Evolutionary conservation across 441 rosid genomes (phyloP), one percentile per base, ranked within the genome.

Genomic region (Isatis lusitanica): DNA sequence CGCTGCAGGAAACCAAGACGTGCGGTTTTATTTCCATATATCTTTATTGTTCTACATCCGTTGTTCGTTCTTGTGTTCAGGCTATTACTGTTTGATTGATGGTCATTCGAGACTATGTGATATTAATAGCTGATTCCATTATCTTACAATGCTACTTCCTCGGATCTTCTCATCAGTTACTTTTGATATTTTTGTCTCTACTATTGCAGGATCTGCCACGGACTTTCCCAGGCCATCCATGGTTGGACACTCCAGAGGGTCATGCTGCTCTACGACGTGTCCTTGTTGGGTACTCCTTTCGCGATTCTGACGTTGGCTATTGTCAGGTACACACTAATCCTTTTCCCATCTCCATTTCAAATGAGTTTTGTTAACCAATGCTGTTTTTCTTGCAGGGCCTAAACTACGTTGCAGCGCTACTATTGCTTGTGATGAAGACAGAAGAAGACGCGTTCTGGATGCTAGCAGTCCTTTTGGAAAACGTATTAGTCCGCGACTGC

Each of bases 381-480:
- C 61, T 15, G 43, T 72, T 79, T 60, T 63, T 58, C 53, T 63
- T 73, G 39, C 85, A 95, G 99, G 99, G 99, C 9, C 78, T 95
- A 81, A 95, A 95, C 80, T 91, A 92, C 26, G 99, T 95, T 68
- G 98, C 95, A 17, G 99, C 99, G 2, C 78, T 95, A 61, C 74
- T 95, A 50, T 86, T 95, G 64, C 98, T 95, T 65, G 99, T 95
- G 74, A 93, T 95, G 99, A 95, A 95, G 87, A 95, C 99, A 0
- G 97, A 93, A 82, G 98, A 95, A 85, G 99, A 95, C 70, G 97
- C 93, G 11, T 95, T 95, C 77, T 95, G 99, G 99, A 93, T 93
- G 96, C 85, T 95, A 42, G 95, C 98, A 1, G 98, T 95, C 48
- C 94, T 95, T 42, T 74, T 95, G 68, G 99, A 95, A 81, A 91